Conservation (phyloP, 306 rosid genomes). For the Prunus mira region DNA sequence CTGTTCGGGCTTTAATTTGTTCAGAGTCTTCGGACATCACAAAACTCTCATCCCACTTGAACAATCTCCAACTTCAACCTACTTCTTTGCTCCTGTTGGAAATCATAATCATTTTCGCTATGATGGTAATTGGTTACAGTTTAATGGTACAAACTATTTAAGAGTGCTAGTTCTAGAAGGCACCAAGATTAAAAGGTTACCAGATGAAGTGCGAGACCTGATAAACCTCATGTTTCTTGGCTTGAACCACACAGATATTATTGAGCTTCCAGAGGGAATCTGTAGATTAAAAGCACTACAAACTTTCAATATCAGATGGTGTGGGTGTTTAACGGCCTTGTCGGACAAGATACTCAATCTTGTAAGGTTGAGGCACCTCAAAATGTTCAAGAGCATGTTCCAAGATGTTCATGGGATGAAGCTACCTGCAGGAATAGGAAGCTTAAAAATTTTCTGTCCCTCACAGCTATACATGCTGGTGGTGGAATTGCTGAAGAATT, state of each 20-base stretch:
- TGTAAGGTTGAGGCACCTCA: slow-evolving; percentile 27
- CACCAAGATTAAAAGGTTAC: slow-evolving; percentile 8
- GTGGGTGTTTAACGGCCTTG: slow-evolving; percentile 16
- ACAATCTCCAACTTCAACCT: slow-evolving; percentile 9
- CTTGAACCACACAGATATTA: no score
- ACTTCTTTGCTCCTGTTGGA: slow-evolving; percentile 12
- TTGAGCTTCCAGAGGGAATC: no score
- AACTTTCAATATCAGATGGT: slow-evolving; percentile 29
- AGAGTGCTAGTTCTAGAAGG: slow-evolving; percentile 22
- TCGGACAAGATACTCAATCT: slow-evolving; percentile 13
- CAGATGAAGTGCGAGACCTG: slow-evolving; percentile 20
- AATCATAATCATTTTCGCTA: slow-evolving; percentile 4
- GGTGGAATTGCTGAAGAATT: slow-evolving; percentile 20
- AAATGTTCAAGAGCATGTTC: slow-evolving; percentile 17
- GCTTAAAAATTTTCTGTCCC: slow-evolving; percentile 17
- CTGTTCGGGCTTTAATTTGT: slow-evolving; percentile 2
- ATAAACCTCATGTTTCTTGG: slow-evolving; percentile 17
- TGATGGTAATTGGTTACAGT: slow-evolving; percentile 6
- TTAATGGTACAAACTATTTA: neutral
- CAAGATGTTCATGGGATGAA: slow-evolving; percentile 11
- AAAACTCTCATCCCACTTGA: neutral
- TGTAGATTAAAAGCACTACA: slow-evolving; percentile 18
- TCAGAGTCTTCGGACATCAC: slow-evolving; percentile 3
- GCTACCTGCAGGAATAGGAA: slow-evolving; percentile 23
- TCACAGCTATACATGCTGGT: slow-evolving; percentile 16